A percentile compares a stretch with the other conserved stretches of the same genome.
Evolutionary conservation across 1,284 basidiomycete genomes (phyloP).

Genomic region (Boletus smithii): DNA sequence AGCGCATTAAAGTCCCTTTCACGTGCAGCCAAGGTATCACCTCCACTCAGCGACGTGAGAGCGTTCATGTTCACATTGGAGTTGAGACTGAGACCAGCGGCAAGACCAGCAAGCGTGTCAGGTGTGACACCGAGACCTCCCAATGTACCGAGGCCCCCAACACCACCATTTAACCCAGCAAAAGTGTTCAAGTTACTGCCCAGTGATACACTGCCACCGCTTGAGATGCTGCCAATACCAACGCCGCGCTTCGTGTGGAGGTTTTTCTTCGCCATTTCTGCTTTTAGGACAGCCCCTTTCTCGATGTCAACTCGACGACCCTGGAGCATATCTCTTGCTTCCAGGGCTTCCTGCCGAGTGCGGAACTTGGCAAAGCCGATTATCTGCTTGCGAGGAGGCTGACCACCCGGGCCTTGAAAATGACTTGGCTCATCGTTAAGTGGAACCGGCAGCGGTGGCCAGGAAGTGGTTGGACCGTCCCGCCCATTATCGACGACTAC

Average conservation of each 20-base stretch:
- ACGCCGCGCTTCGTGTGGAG: conserved; percentile 90
- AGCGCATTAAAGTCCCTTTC: conserved; percentile 50
- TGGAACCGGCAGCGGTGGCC: conserved; percentile 48
- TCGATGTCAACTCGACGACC: conserved; percentile 92
- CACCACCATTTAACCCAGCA: conserved; percentile 31
- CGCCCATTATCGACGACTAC: conserved; percentile 69
- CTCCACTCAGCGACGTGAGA: conserved; percentile 22
- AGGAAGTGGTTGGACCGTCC: conserved; percentile 64
- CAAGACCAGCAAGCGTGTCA: conserved; percentile 29
- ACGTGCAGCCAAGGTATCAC: conserved; percentile 37
- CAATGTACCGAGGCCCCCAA: conserved; percentile 23
- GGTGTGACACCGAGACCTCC: conserved; percentile 36
- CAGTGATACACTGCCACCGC: conserved; percentile 24
- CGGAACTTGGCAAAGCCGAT: conserved; percentile 98
- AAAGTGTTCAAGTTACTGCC: conserved; percentile 24
- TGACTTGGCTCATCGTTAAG: conserved; percentile 39
- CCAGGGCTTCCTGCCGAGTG: conserved; percentile 82
- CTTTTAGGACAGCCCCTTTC: conserved; percentile 91
- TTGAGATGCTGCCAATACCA: conserved; percentile 40
- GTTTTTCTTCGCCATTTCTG: conserved; percentile 99
- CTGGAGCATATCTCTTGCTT: conserved; percentile 86
- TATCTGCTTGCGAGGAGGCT: conserved; percentile 86
- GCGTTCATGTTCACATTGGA: conserved; percentile 26
- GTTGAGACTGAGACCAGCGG: conserved; percentile 33
- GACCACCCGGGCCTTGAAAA: conserved; percentile 35